phyloP scores from a whole-genome alignment of 768 basidiomycete genomes.

The Tephrocybe sp. region DNA sequence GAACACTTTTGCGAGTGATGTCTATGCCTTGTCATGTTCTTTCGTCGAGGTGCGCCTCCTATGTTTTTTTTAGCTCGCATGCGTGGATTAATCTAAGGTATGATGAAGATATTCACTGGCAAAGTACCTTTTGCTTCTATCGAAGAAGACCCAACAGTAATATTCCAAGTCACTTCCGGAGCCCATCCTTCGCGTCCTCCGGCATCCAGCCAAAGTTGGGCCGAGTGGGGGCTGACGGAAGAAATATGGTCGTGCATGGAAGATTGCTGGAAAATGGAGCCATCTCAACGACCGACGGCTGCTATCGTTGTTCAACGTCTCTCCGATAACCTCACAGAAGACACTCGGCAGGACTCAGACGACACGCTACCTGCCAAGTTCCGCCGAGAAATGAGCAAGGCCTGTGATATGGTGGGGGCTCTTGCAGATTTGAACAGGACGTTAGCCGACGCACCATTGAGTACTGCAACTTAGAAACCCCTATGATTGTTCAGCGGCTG shows the following conservation, averaged over 20 bases:
- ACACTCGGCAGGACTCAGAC: too few species aligned
- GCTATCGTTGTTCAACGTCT: neutral
- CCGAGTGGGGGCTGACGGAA: conserved; percentile 4
- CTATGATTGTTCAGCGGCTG: too few species aligned
- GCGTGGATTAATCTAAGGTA: neutral
- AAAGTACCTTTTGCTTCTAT: neutral
- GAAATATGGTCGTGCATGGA: conserved; percentile 2
- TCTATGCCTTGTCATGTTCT: conserved; percentile 4
- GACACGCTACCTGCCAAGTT: too few species aligned
- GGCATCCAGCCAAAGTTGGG: neutral
- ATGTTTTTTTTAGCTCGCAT: neutral
- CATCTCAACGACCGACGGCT: neutral
- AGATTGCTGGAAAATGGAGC: neutral
- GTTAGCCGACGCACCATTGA: too few species aligned
- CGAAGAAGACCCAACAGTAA: neutral
- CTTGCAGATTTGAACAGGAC: too few species aligned
- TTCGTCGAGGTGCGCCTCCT: neutral
- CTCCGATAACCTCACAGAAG: too few species aligned
- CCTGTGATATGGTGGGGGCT: too few species aligned
- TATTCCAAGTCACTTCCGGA: neutral
- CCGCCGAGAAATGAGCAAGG: too few species aligned
- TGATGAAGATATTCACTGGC: neutral
- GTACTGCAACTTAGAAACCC: too few species aligned
- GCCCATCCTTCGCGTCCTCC: conserved; percentile 1
- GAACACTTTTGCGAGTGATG: neutral